Base-by-base conservation (phyloP, 768 basidiomycete genomes). In the Leccinellum luteum region DNA sequence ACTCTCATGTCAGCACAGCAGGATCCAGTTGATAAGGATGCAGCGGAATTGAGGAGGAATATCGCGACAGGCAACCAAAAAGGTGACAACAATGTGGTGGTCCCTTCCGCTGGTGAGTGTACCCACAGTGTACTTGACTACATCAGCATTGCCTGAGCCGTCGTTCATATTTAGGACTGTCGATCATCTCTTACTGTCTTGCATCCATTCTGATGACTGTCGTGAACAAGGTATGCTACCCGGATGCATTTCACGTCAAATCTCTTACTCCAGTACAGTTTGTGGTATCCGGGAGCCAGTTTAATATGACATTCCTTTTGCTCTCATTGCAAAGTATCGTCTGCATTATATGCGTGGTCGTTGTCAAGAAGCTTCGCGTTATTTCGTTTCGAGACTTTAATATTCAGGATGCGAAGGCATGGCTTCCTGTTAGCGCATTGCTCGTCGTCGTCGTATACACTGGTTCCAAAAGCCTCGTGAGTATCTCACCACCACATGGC, bases 121-220 rank as follows among this genome's bases (percentile, higher is more conserved):
- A 21, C 34, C 3, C 30, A 21, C 34, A 4, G 28, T 15, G 17
- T 23, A 31, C 17, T 13, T 27, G 8, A 23, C 44, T 1, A 34
- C 48, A 32, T 5, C n/a, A 28, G n/a, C n/a, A n/a, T n/a, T 50
- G 19, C 47, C 48, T 17, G 34, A 59, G 9, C n/a, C 12, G 8
- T 28, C n/a, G 12, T 52, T 27, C 66, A 92, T 19, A 17, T 52
- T 30, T 65, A 93, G 92, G 89, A 19, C 79, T 89, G 30, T 86
- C 97, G 32, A 89, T 98, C 60, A 60, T 87, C 57, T 90, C 89
- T 68, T 98, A 98, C 71, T 98, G 97, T 69, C 58, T 90, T 14
- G 92, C 95, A 1, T 94, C 92, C 1, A 96, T 98, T 62, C 74
- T 95, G 49, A 99, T 99, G 97, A 99, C 97, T 0, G 81, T 98